Conservation (phyloP, 129 eudicot genomes). For the Artemisia annua region DNA sequence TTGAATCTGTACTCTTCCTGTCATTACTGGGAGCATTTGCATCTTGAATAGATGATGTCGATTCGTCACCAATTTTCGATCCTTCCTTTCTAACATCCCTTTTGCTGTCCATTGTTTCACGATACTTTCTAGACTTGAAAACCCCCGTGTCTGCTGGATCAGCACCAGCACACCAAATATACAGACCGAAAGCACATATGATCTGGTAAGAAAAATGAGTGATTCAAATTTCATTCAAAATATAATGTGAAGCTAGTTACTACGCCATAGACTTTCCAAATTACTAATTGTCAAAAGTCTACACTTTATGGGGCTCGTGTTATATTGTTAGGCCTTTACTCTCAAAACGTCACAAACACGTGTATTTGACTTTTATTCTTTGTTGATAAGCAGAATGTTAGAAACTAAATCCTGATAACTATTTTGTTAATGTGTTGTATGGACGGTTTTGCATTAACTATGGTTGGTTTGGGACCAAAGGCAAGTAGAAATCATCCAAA, state of each 20-base stretch:
- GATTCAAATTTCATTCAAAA: constrained; percentile 12
- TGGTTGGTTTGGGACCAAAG: no score
- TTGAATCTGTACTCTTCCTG: constrained; percentile 31
- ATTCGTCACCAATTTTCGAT: constrained; percentile 47
- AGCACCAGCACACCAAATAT: constrained; percentile 93
- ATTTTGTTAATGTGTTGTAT: no score
- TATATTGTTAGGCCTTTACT: no score
- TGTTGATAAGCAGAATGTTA: no score
- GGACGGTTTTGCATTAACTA: no score
- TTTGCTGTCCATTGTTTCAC: constrained; percentile 41
- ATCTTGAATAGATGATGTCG: constrained; percentile 4
- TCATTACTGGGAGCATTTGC: constrained; percentile 20
- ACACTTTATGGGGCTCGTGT: not conserved
- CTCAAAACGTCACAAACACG: no score
- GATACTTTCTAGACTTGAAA: constrained; percentile 81
- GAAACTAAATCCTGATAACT: no score
- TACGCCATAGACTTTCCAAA: not conserved
- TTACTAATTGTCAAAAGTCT: not conserved
- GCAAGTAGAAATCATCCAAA: no score
- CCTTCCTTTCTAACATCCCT: constrained; percentile 28
- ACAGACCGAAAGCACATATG: constrained; percentile 64
- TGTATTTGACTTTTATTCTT: no score
- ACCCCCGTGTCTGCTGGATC: constrained; percentile 99
- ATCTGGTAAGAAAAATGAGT: constrained; percentile 47
- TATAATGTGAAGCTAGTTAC: not conserved